Evolutionary conservation across 495 filamentous ascomycete species (phyloP), one percentile per base, ranked within the genome.

Genomic region (Neurospora sp.): DNA sequence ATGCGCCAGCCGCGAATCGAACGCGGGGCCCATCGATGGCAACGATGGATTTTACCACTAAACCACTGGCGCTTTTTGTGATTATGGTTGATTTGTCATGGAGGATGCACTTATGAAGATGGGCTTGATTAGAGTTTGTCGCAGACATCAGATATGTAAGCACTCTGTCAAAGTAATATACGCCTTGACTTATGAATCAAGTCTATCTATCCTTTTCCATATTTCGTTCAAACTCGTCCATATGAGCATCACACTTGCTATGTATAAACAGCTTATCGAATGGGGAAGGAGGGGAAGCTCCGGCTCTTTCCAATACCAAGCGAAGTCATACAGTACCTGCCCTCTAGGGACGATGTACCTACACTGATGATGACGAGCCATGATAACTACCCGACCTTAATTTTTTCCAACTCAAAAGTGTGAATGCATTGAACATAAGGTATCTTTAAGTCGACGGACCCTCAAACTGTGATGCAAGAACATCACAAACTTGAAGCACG

Each of bases 41-140:
- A 84, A 84, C 83, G 83, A 84, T 83, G 83, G 81, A 84, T 84
- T 84, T 84, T 84, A 84, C 83, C 83, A 84, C 83, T 84, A 84
- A 83, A 83, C 82, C 82, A 83, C 82, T 82, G 79, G 53, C 53
- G 53, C 53, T 37, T 65, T 35, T 65, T 35, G 27, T 65, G 27
- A 65, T 18, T 31, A 6, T 61, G 10, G 0, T 61, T 0, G 0
- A 31, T 3, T 16, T 8, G 0, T 1, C 14, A 27, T 37, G 6
- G 27, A 65, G 1, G 7, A 18, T 35, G 14, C 14, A 16, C 5
- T 65, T 8, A 35, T 65, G 53, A 37, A 8, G 6, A 5, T 37
- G 14, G 3, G 53, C 12, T 65, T 35, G 6, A 8, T 35, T 14
- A 27, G 14, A 59, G n/a, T 42, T 18, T 42, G 40, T 42, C 40